Percentiles rank a stretch among this genome's conserved stretches.
These are phyloP conservation scores for Colletotrichum sublineola DNA, from an alignment of 2,329 filamentous ascomycete genomes.

Conservation along the genomic window DNA sequence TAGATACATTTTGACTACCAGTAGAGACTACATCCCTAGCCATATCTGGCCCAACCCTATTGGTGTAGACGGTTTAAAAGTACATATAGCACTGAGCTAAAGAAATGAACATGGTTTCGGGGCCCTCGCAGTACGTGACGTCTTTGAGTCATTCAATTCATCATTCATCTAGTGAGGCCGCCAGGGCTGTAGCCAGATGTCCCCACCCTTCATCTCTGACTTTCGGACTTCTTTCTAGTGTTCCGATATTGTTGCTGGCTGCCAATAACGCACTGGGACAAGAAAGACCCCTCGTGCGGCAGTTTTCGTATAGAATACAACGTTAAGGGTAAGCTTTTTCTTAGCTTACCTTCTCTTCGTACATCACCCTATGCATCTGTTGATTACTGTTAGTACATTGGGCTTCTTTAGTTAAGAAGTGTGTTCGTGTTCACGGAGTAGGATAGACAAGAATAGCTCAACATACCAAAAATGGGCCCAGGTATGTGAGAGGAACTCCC, in stretches of 20 bases:
- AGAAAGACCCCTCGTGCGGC: rapidly evolving
- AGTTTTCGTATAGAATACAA: too few relatives aligned
- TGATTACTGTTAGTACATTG: not conserved
- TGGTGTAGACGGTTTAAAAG: not conserved
- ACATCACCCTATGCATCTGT: not conserved
- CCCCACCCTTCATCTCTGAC: too few relatives aligned
- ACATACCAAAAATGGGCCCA: slow-evolving; percentile 27
- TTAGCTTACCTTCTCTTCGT: not conserved
- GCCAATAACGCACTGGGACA: not conserved
- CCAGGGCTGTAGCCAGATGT: not conserved
- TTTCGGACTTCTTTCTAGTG: too few relatives aligned
- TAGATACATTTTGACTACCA: not conserved
- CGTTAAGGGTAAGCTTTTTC: not conserved
- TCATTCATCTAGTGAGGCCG: not conserved
- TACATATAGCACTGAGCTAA: not conserved
- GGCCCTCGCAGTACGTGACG: not conserved
- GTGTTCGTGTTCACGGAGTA: rapidly evolving
- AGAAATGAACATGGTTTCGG: too few relatives aligned
- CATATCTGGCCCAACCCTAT: not conserved
- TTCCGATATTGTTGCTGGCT: not conserved
- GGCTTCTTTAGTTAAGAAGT: not conserved
- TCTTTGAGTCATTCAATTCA: not conserved
- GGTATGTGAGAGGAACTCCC: slow-evolving; percentile 19
- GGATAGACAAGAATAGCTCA: not conserved
- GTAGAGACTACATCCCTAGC: too few relatives aligned